phyloP scores from a whole-genome alignment of 2,329 filamentous ascomycete species.

The Chaetomium sp. region DNA sequence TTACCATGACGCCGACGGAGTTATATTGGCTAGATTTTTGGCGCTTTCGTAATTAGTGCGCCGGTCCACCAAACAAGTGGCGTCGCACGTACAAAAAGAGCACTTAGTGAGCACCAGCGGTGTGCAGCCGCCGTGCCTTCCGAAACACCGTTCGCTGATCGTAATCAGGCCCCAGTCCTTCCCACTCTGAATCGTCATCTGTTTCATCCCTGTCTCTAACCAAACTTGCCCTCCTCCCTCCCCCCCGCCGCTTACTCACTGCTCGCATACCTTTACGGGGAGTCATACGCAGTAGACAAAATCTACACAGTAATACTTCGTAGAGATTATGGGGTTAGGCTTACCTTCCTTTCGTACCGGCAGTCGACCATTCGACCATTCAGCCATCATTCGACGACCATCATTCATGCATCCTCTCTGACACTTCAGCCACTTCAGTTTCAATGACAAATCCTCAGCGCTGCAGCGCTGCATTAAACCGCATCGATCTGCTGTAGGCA shows the following conservation, averaged over 20 bases:
- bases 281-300: not conserved
- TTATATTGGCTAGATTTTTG: slow-evolving; percentile 4
- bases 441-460: slow-evolving; percentile 2
- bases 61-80: not conserved
- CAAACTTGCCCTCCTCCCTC: not conserved
- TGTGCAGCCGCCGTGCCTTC: slow-evolving; percentile 15
- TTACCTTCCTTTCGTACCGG: not conserved
- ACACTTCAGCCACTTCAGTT: not conserved
- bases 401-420: not conserved
- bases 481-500: not conserved
- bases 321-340: not conserved
- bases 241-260: slow-evolving; percentile 16
- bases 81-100: not conserved
- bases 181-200: slow-evolving; percentile 19
- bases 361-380: no score
- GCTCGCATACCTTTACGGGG: not conserved
- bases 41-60: slow-evolving; percentile 13
- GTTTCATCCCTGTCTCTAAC: slow-evolving; percentile 26
- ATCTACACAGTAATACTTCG: not conserved
- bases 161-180: slow-evolving; percentile 17
- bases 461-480: not conserved
- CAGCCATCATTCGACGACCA: not conserved
- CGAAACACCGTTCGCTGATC: slow-evolving; percentile 30
- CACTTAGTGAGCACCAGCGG: slow-evolving; percentile 13
- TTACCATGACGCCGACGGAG: not conserved